Evolutionary conservation across 129 eudicot species (phyloP).

Genomic region (Flaveria linearis): DNA sequence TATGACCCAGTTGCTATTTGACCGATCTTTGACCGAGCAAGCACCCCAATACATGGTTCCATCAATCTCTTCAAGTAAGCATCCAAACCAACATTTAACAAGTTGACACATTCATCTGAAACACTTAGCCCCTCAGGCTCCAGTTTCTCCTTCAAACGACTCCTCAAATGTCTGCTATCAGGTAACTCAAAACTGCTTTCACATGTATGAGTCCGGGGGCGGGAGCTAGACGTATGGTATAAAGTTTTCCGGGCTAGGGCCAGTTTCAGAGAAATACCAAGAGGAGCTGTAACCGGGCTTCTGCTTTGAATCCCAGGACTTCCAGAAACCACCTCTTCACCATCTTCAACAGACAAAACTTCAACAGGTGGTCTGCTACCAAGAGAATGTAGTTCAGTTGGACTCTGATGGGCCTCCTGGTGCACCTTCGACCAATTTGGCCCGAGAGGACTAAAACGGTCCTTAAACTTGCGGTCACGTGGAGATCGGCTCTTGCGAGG

Average conservation of each 20-base stretch:
- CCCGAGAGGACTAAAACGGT: conserved; percentile 81
- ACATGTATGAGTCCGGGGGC: conserved; percentile 40
- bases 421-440: conserved; percentile 58
- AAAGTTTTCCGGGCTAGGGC: conserved; percentile 49
- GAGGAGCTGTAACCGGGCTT: conserved; percentile 79
- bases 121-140: conserved; percentile 55
- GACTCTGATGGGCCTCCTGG: conserved; percentile 72
- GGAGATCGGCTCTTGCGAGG: conserved; percentile 79
- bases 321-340: conserved; percentile 80
- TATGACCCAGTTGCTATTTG: too few species aligned
- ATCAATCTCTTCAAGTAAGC: too few species aligned
- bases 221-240: conserved; percentile 12
- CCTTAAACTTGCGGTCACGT: conserved; percentile 56
- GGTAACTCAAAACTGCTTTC: conserved; percentile 55
- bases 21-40: too few species aligned
- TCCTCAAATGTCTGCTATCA: conserved; percentile 57
- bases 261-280: conserved; percentile 57
- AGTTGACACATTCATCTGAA: conserved; percentile 54
- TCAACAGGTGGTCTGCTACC: conserved; percentile 85
- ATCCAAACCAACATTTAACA: conserved; percentile 30
- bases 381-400: conserved; percentile 75
- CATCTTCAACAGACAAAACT: conserved; percentile 80
- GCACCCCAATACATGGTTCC: too few species aligned
- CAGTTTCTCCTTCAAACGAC: conserved; percentile 60
- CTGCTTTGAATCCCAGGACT: conserved; percentile 67